These are phyloP conservation scores for Penicillium pancosmium DNA, from an alignment of 495 filamentous ascomycete genomes.

Conservation along the genomic window DNA sequence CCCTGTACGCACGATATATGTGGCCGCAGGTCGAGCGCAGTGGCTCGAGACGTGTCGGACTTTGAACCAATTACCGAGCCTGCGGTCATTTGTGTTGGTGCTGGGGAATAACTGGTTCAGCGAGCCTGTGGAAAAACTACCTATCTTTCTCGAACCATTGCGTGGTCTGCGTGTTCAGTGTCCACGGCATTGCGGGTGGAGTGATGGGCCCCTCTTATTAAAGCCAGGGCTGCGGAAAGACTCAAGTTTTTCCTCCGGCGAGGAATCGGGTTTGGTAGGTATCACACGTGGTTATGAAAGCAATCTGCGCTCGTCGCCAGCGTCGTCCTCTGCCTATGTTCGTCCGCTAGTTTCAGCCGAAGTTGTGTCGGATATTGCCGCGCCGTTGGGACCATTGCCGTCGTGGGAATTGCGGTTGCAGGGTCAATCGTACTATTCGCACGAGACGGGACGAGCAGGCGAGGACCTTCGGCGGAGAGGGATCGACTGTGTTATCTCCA, in stretches of 20 bases:
- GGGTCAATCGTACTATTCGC: constrained; percentile 41
- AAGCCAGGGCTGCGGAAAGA: not conserved
- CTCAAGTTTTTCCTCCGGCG: too few relatives aligned
- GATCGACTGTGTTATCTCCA: constrained; percentile 30
- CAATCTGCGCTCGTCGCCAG: not conserved
- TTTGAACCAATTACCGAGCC: constrained; percentile 25
- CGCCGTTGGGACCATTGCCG: not conserved
- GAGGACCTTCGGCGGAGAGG: constrained; percentile 37
- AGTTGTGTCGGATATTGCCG: not conserved
- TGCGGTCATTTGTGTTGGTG: constrained; percentile 42
- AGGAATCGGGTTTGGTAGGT: too few relatives aligned
- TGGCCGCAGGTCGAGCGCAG: constrained; percentile 44
- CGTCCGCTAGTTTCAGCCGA: not conserved
- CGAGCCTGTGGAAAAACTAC: constrained; percentile 46
- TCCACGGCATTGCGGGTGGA: not conserved
- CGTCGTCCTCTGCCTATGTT: not conserved
- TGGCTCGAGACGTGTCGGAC: constrained; percentile 47
- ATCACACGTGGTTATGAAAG: too few relatives aligned
- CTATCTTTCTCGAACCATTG: constrained; percentile 45
- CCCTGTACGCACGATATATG: constrained; percentile 47
- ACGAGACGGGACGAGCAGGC: constrained; percentile 35
- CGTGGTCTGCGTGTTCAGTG: constrained; percentile 25
- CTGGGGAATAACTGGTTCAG: constrained; percentile 46
- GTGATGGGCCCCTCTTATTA: not conserved
- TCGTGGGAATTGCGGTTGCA: constrained; percentile 41